phyloP scores from a whole-genome alignment of 192 early-diverging fungal species.

The Coemansia erecta region DNA sequence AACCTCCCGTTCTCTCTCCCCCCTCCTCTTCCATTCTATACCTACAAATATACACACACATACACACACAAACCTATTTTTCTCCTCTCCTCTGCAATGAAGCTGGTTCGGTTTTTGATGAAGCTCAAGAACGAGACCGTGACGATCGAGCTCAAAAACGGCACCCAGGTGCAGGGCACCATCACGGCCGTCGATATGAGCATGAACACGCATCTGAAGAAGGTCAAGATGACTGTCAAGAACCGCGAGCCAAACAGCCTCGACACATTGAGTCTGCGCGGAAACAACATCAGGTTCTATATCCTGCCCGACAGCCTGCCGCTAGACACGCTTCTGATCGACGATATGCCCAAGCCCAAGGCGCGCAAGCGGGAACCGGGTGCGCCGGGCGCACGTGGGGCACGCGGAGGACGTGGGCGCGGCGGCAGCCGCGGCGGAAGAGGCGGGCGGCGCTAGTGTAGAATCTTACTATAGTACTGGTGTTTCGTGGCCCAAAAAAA shows the following conservation, averaged over 20 bases:
- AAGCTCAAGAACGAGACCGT: conserved; percentile 97
- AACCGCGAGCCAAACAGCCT: conserved; percentile 85
- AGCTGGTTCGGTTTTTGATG: conserved; percentile 85
- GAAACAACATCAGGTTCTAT: conserved; percentile 93
- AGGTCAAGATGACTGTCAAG: conserved; percentile 97
- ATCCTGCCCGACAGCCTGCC: conserved; percentile 95
- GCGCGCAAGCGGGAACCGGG: conserved; percentile 74
- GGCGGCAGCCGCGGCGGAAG: conserved; percentile 71
- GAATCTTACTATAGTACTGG: neutral
- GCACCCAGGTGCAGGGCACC: conserved; percentile 94
- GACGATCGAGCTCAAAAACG: conserved; percentile 98
- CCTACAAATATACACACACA: neutral
- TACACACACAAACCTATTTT: neutral
- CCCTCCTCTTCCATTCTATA: neutral
- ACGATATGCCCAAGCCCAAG: conserved; percentile 93
- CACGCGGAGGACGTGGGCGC: conserved; percentile 58
- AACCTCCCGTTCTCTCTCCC: neutral
- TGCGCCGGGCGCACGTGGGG: conserved; percentile 12
- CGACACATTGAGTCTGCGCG: conserved; percentile 92
- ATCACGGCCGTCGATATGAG: conserved; percentile 96
- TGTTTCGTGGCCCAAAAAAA: neutral
- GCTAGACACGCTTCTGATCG: conserved; percentile 92
- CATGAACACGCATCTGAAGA: conserved; percentile 99
- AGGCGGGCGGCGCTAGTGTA: conserved; percentile 52
- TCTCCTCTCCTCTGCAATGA: conserved; percentile 24